These are phyloP conservation scores for Colletotrichum neosansevieriae DNA, from an alignment of 2,329 filamentous ascomycete species.

Conservation along the genomic window DNA sequence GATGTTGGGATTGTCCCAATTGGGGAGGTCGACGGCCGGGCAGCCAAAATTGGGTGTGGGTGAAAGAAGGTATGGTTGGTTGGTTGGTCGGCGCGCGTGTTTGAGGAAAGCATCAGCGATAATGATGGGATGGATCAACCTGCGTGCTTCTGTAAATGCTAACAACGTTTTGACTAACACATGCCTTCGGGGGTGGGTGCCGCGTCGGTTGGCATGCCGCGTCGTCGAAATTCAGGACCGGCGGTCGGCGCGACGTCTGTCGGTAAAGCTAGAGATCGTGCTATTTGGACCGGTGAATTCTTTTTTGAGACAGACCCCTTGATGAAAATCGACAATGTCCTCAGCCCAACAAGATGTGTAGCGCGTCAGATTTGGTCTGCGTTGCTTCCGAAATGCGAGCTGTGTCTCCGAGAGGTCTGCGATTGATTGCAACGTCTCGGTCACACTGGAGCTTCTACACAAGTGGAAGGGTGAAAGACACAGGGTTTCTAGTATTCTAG, in stretches of 20 bases:
- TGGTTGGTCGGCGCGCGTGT: background rate
- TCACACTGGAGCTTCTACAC: no score
- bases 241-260: background rate
- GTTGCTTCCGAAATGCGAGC: no score
- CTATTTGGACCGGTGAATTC: no score
- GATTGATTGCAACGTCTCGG: no score
- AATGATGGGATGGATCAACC: conserved; percentile 4
- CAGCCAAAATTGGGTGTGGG: background rate
- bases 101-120: background rate
- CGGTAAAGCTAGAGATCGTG: no score
- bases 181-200: conserved; percentile 22
- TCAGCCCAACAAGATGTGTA: no score
- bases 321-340: no score
- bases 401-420: no score
- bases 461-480: no score
- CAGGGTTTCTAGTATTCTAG: background rate
- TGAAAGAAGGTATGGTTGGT: background rate
- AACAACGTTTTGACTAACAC: background rate
- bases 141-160: background rate
- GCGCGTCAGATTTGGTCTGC: no score
- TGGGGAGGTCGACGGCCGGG: background rate
- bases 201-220: conserved; percentile 4
- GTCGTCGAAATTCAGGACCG: background rate
- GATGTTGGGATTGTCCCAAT: conserved; percentile 29
- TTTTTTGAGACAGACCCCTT: no score